Evolutionary conservation across 2,329 filamentous ascomycete genomes (phyloP).

Genomic region (Microcera coccophila): DNA sequence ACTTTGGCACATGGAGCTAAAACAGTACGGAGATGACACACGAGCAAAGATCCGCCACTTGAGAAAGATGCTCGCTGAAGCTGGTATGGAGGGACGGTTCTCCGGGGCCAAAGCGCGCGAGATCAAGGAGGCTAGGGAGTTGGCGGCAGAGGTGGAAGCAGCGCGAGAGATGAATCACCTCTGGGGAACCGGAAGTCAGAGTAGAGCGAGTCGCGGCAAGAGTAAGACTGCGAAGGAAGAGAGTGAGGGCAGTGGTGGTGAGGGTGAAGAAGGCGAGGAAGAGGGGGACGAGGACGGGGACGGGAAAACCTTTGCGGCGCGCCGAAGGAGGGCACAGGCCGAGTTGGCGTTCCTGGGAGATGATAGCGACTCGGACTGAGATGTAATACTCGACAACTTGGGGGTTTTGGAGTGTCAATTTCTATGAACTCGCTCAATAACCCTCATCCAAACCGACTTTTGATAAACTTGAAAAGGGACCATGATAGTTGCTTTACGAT

Average conservation of each 20-base stretch:
- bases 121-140: slow-evolving; percentile 83
- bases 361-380: slow-evolving; percentile 61
- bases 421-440: too few relatives aligned
- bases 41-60: slow-evolving; percentile 82
- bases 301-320: slow-evolving; percentile 38
- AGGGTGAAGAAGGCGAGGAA: slow-evolving; percentile 18
- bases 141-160: slow-evolving; percentile 77
- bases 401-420: slow-evolving; percentile 1
- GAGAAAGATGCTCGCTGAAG: slow-evolving; percentile 70
- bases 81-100: slow-evolving; percentile 85
- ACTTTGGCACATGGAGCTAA: slow-evolving; percentile 83
- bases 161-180: slow-evolving; percentile 75
- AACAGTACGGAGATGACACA: slow-evolving; percentile 63
- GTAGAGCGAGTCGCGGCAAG: slow-evolving; percentile 41
- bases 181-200: slow-evolving; percentile 61
- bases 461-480: slow-evolving; percentile 7
- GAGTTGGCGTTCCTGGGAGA: slow-evolving; percentile 65
- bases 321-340: slow-evolving; percentile 45
- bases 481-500: slow-evolving; percentile 4
- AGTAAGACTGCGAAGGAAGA: slow-evolving; percentile 31
- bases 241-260: slow-evolving; percentile 27
- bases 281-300: slow-evolving; percentile 29
- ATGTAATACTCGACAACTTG: background rate
- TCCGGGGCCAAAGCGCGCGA: slow-evolving; percentile 77
- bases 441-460: too few relatives aligned